Evolutionary conservation across 345 rosid species (phyloP).

Genomic region (Moricandia moricandioides): DNA sequence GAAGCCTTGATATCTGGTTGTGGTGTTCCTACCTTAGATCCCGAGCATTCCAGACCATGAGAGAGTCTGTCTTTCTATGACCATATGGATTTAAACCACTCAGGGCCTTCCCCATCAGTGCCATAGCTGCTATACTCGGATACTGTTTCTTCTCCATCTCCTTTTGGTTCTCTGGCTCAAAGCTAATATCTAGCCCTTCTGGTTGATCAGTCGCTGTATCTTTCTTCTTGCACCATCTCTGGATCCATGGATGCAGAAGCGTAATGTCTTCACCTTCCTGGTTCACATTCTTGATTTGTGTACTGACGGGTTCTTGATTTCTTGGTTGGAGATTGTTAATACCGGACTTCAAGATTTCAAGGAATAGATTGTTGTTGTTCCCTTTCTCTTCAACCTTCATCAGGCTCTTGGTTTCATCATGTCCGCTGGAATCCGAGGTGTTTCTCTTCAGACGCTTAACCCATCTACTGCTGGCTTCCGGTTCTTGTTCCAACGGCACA

Average conservation of each 20-base stretch:
- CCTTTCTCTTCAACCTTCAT: conserved; percentile 46
- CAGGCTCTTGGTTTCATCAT: conserved; percentile 46
- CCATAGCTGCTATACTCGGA: conserved; percentile 97
- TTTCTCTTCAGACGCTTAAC: conserved; percentile 70
- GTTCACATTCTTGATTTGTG: conserved; percentile 30
- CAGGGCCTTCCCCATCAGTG: conserved; percentile 86
- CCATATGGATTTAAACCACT: conserved; percentile 58
- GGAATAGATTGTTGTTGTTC: conserved; percentile 25
- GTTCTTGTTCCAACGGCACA: conserved; percentile 37
- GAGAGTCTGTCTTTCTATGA: conserved; percentile 50
- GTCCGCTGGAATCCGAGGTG: conserved; percentile 36
- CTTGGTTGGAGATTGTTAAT: conserved; percentile 37
- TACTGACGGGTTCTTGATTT: conserved; percentile 28
- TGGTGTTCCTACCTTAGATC: conserved; percentile 28
- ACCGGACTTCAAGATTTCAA: conserved; percentile 36
- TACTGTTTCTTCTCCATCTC: conserved; percentile 51
- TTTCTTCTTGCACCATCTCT: conserved; percentile 61
- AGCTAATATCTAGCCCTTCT: conserved; percentile 26
- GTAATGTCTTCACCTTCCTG: conserved; percentile 37
- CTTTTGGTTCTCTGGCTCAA: conserved; percentile 46
- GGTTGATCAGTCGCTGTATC: conserved; percentile 25
- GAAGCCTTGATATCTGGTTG: conserved; percentile 1
- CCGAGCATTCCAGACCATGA: conserved; percentile 61
- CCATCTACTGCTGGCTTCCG: conserved; percentile 63
- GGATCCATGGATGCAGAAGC: conserved; percentile 60